Conservation (phyloP, 345 rosid species). For the Populus alba region DNA sequence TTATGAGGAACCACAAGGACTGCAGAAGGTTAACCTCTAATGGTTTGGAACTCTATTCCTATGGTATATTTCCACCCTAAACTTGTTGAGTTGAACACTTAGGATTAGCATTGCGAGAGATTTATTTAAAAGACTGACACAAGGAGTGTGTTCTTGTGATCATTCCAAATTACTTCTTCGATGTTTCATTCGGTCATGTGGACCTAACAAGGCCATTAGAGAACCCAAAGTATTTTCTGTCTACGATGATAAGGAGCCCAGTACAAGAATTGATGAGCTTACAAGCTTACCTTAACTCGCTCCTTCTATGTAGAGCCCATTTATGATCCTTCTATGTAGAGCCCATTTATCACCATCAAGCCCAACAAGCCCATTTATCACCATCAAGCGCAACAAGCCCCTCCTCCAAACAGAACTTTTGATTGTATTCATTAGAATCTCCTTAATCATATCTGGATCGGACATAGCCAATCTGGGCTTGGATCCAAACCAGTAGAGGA, state of each 20-base stretch:
- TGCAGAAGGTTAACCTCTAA: background rate
- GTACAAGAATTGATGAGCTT: background rate
- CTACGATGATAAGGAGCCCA: background rate
- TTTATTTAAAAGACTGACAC: too few relatives aligned
- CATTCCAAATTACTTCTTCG: too few relatives aligned
- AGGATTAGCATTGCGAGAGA: too few relatives aligned
- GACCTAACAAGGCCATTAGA: background rate
- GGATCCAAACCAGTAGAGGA: slow-evolving; percentile 77
- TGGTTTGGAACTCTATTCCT: background rate
- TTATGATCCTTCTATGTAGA: slow-evolving; percentile 54
- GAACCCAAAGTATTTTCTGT: background rate
- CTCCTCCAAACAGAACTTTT: slow-evolving; percentile 56
- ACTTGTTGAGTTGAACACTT: too few relatives aligned
- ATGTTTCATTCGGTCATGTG: background rate
- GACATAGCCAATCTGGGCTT: slow-evolving; percentile 60
- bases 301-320: slow-evolving; percentile 73
- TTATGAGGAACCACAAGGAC: background rate
- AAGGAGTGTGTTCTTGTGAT: too few relatives aligned
- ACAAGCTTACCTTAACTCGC: slow-evolving; percentile 56
- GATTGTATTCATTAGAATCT: slow-evolving; percentile 49
- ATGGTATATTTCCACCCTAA: too few relatives aligned
- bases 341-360: slow-evolving; percentile 69
- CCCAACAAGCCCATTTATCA: slow-evolving; percentile 45
- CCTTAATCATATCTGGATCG: slow-evolving; percentile 63
- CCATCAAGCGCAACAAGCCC: too few relatives aligned